Evolutionary conservation across 2,329 filamentous ascomycete genomes (phyloP).

Genomic region (Epicoccum sorghinum): DNA sequence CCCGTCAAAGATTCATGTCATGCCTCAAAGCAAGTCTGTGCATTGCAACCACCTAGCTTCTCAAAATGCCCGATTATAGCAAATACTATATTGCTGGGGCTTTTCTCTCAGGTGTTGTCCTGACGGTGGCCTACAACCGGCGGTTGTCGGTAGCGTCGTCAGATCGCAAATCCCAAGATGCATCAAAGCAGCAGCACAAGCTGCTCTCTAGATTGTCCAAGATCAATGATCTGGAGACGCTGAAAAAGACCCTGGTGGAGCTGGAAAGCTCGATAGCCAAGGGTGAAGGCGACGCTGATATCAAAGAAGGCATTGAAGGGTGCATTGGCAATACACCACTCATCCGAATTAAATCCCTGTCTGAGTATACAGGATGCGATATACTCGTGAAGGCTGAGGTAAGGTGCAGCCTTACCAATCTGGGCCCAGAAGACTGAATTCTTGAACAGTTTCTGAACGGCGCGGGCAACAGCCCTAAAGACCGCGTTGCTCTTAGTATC

Average conservation of each 20-base stretch:
- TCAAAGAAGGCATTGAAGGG: constrained; percentile 83
- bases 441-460: constrained; percentile 78
- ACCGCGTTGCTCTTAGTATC: constrained; percentile 90
- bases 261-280: constrained; percentile 21
- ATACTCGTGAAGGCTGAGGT: constrained; percentile 92
- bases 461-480: constrained; percentile 91
- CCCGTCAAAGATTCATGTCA: constrained; percentile 29
- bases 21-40: constrained; percentile 19
- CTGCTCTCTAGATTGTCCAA: constrained; percentile 29
- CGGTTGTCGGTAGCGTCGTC: neutral
- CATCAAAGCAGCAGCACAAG: constrained; percentile 30
- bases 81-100: constrained; percentile 70
- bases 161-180: constrained; percentile 26
- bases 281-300: constrained; percentile 37
- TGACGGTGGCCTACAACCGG: constrained; percentile 58
- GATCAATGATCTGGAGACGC: constrained; percentile 29
- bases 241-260: constrained; percentile 34
- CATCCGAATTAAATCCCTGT: constrained; percentile 83
- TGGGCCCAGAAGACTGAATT: constrained; percentile 4
- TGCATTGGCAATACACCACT: constrained; percentile 94
- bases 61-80: constrained; percentile 42
- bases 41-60: constrained; percentile 13
- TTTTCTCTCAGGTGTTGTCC: constrained; percentile 76
- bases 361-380: constrained; percentile 82
- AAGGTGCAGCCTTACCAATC: constrained; percentile 6